A percentile compares a stretch with the other conserved stretches of the same genome.
These are phyloP conservation scores for Lepidium campestre DNA, from an alignment of 441 rosid genomes.

Conservation along the genomic window DNA sequence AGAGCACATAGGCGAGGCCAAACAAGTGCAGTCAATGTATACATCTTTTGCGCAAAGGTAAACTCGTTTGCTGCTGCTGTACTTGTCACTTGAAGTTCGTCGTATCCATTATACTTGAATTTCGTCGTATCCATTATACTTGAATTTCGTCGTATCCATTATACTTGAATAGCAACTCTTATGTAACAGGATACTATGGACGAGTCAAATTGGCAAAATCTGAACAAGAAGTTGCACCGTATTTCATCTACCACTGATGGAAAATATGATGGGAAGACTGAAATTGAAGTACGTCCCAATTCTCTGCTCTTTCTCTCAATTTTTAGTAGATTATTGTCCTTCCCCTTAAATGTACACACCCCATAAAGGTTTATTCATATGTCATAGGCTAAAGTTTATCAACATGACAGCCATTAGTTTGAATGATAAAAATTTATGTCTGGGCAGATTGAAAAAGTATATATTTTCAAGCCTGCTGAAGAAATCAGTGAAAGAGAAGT, in stretches of 20 bases:
- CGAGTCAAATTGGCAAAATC: slow-evolving; percentile 68
- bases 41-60: slow-evolving; percentile 90
- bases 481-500: slow-evolving; percentile 26
- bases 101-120: slow-evolving; percentile 11
- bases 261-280: slow-evolving; percentile 75
- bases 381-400: background rate
- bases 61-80: slow-evolving; percentile 4
- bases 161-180: slow-evolving; percentile 6
- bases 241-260: slow-evolving; percentile 90
- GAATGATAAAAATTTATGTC: slow-evolving; percentile 20
- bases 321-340: slow-evolving; percentile 1
- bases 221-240: slow-evolving; percentile 72
- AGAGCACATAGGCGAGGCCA: slow-evolving; percentile 97
- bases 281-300: slow-evolving; percentile 51
- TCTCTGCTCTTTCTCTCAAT: slow-evolving; percentile 4
- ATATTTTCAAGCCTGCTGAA: slow-evolving; percentile 41
- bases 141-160: slow-evolving; percentile 11
- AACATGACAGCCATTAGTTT: slow-evolving; percentile 4
- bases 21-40: slow-evolving; percentile 75
- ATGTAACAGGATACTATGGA: slow-evolving; percentile 68
- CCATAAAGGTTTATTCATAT: background rate
- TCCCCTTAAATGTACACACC: background rate
- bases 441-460: slow-evolving; percentile 69
- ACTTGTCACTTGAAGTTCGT: slow-evolving; percentile 7
- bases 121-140: slow-evolving; percentile 10